Evolutionary conservation across 2,329 filamentous ascomycete species (phyloP), one percentile per base, ranked within the genome.

Genomic region (Meredithiella fracta): DNA sequence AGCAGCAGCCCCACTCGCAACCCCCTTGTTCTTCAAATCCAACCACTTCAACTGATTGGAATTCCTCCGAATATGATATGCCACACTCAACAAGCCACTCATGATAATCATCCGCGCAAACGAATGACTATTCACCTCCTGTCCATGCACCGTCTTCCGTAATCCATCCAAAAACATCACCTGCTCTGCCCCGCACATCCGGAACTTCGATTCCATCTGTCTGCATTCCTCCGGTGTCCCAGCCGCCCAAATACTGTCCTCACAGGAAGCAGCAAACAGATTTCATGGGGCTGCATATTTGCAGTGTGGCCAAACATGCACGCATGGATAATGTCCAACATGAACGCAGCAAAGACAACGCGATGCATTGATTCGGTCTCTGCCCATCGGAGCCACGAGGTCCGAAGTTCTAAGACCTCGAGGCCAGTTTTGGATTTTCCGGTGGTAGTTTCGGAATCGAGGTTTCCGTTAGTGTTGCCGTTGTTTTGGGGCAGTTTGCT

Each of bases 301-400:
- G 87, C 87, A 0, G 83, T 82, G 65, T 95, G 89, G 0, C 89
- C 89, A 64, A 95, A 95, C 81, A 95, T 92, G 22, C 86, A 89
- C 1, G 88, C 88, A 65, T 96, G 89, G 0, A 86, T 83, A 5
- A 87, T 85, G 64, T 96, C 89, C 64, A 94, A 80, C 63, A 94
- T 85, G 65, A 95, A 95, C 0, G 89, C 88, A 0, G 82, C 87
- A 68, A 92, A 96, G 0, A 90, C 88, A 1, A 87, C 87, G 54
- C 89, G 77, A 59, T 88, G 80, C 61, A 90, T 94, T 0, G 89
- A 86, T 66, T 96, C 89, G 0, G 85, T 86, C 26, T 86, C 86
- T 54, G 92, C 89, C 89, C 89, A 95, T 58, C 86, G 79, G 60
- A 82, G 80, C 89, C 89, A 96, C 72, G 83, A 89, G 0, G 68